Percentiles rank a stretch among this genome's conserved stretches.
Conservation (phyloP, 2,329 filamentous ascomycete species). For the Claviceps monticola region DNA sequence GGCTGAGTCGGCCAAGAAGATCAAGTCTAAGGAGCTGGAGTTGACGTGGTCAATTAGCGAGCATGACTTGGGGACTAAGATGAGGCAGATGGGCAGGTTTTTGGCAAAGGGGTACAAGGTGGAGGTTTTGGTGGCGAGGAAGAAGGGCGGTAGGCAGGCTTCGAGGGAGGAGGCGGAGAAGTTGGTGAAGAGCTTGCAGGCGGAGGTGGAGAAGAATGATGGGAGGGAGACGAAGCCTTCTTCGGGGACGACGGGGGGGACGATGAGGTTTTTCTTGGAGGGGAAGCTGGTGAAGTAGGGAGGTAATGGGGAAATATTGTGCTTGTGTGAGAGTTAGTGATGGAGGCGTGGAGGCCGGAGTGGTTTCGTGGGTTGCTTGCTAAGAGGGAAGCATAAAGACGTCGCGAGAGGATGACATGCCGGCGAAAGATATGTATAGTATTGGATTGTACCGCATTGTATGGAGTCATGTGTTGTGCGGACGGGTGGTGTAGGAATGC, state of each 20-base stretch:
- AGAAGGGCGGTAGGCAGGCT: constrained; percentile 46
- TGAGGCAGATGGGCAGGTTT: constrained; percentile 55
- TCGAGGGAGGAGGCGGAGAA: constrained; percentile 47
- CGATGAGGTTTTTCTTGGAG: constrained; percentile 31
- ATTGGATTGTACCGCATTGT: not conserved
- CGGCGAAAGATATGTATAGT: not conserved
- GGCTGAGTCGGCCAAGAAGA: constrained; percentile 22
- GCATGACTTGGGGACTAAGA: constrained; percentile 60
- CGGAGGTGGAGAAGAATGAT: constrained; percentile 19
- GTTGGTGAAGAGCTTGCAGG: constrained; percentile 33
- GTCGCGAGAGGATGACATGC: not conserved
- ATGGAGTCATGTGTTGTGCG: not conserved
- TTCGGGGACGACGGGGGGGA: constrained; percentile 30
- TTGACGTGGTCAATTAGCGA: constrained; percentile 74
- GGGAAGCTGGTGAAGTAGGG: constrained; percentile 9
- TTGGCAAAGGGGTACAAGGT: constrained; percentile 62
- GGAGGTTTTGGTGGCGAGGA: constrained; percentile 53
- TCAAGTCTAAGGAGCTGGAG: constrained; percentile 62
- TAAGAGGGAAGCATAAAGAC: too few relatives aligned
- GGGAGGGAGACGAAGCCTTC: constrained; percentile 30
- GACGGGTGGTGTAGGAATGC: too few relatives aligned
- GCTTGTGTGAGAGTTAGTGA: not conserved
- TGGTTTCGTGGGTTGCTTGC: too few relatives aligned
- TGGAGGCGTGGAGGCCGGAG: too few relatives aligned
- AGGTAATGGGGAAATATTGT: not conserved